Evolutionary conservation across 352 stramenopile species (phyloP).

Genomic region (Globisporangium solare): DNA sequence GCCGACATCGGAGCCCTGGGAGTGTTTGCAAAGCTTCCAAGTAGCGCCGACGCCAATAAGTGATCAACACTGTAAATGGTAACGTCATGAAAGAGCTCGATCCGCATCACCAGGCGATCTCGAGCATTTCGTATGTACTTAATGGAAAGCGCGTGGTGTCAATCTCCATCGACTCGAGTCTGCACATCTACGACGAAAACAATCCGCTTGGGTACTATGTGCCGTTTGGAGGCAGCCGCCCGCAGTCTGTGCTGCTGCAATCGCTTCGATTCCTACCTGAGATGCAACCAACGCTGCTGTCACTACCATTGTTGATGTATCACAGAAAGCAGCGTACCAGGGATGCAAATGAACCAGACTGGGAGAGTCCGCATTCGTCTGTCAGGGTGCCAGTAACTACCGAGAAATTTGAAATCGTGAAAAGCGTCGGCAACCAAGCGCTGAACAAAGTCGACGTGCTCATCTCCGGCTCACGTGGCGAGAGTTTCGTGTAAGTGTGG

Average conservation of each 20-base stretch:
- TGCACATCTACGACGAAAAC: constrained; percentile 74
- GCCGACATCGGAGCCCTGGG: constrained; percentile 40
- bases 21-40: constrained; percentile 42
- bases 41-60: constrained; percentile 15
- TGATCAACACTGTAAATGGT: constrained; percentile 76
- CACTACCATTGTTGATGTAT: background rate
- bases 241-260: constrained; percentile 58
- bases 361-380: background rate
- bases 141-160: constrained; percentile 63
- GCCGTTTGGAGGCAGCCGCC: constrained; percentile 39
- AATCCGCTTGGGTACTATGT: constrained; percentile 68
- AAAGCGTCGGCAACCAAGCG: constrained; percentile 43
- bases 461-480: constrained; percentile 24
- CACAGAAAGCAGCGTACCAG: background rate
- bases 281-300: background rate
- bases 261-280: constrained; percentile 48
- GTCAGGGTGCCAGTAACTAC: background rate
- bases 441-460: constrained; percentile 49
- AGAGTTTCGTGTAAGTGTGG: constrained; percentile 74
- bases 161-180: constrained; percentile 42
- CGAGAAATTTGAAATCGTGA: constrained; percentile 41
- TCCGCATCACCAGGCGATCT: constrained; percentile 39
- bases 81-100: constrained; percentile 83
- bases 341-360: background rate
- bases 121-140: constrained; percentile 51